phyloP scores from a whole-genome alignment of 352 stramenopile species.

The Phytopythium oedochilum region DNA sequence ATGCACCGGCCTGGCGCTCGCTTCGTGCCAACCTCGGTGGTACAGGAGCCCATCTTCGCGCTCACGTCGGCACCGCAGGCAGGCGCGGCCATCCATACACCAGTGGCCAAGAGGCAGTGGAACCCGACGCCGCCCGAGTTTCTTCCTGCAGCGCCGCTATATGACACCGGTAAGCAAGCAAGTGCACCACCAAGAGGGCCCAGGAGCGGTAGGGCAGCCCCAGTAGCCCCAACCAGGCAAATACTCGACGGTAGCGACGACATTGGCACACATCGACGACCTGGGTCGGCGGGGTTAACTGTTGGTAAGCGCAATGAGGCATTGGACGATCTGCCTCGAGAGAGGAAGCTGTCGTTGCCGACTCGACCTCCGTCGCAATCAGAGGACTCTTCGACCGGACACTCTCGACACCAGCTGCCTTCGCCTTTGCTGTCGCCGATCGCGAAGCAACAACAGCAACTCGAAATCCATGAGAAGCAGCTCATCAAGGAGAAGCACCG shows the following conservation, averaged over 20 bases:
- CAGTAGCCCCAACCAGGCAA: neutral
- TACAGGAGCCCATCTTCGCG: neutral
- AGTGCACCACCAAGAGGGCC: neutral
- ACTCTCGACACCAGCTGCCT: neutral
- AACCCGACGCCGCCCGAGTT: slow-evolving; percentile 17
- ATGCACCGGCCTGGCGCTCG: slow-evolving; percentile 3
- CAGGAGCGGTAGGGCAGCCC: neutral
- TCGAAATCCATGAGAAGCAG: slow-evolving; percentile 7
- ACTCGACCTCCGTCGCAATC: neutral
- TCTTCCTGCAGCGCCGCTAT: slow-evolving; percentile 1
- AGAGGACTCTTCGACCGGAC: neutral
- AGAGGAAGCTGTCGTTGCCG: neutral
- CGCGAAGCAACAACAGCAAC: slow-evolving; percentile 1
- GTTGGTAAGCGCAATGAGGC: neutral
- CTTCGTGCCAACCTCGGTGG: neutral
- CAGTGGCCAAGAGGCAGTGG: slow-evolving; percentile 14
- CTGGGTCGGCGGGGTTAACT: neutral
- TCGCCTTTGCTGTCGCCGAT: neutral
- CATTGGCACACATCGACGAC: neutral
- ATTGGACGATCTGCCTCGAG: neutral
- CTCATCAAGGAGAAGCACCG: slow-evolving; percentile 11
- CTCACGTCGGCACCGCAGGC: neutral
- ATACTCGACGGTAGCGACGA: neutral
- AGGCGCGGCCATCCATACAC: neutral
- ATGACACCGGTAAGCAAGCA: neutral